A percentile compares a stretch with the other conserved stretches of the same genome.
These are phyloP conservation scores for Geoglossum glabrum DNA, from an alignment of 495 filamentous ascomycete species.

Conservation along the genomic window DNA sequence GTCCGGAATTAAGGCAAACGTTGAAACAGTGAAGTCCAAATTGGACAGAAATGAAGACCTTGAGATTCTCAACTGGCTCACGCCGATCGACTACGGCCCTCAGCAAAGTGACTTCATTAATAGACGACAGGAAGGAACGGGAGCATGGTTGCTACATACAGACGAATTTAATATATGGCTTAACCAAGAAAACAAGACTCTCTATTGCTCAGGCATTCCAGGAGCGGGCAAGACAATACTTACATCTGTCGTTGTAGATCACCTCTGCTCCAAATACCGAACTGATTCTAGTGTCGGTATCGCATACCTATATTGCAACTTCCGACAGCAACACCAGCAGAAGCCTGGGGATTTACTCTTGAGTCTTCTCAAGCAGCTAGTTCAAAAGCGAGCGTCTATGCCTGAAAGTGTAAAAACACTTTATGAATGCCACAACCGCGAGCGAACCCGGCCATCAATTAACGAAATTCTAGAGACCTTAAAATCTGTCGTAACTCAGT, in stretches of 20 bases:
- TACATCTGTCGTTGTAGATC: not conserved
- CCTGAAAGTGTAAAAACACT: not conserved
- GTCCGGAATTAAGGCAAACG: too few relatives aligned
- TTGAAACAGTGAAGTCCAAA: too few relatives aligned
- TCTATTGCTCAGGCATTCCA: not conserved
- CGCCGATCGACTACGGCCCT: not conserved
- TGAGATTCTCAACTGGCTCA: not conserved
- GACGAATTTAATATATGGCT: not conserved
- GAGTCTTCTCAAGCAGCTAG: conserved; percentile 6
- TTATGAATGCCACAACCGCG: not conserved
- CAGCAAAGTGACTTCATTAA: not conserved
- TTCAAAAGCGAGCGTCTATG: not conserved
- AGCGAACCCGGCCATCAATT: not conserved
- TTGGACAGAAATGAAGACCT: too few relatives aligned
- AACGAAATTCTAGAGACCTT: not conserved
- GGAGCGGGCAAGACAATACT: conserved; percentile 3
- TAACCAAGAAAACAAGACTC: not conserved
- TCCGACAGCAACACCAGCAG: conserved; percentile 3
- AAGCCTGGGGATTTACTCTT: conserved; percentile 1
- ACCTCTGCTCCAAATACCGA: not conserved
- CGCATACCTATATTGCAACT: conserved; percentile 6
- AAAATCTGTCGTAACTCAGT: not conserved
- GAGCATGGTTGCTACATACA: not conserved
- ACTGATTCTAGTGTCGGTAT: not conserved
- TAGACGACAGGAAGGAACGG: not conserved